Percentiles rank a stretch among this genome's conserved stretches.
These are phyloP conservation scores for Boletus sp. DNA, from an alignment of 768 basidiomycete genomes.

Conservation along the genomic window DNA sequence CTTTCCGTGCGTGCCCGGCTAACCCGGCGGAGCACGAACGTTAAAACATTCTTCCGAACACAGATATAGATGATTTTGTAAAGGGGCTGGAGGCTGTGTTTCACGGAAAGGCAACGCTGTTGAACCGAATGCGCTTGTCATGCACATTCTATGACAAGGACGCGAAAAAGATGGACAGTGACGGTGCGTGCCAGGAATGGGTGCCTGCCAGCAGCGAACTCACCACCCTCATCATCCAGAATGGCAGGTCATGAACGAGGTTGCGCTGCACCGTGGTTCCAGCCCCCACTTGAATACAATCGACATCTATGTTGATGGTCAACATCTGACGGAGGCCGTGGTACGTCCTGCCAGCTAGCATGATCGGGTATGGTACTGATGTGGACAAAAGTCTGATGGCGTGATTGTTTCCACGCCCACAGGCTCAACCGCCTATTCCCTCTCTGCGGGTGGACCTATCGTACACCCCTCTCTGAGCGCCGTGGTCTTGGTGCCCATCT, in stretches of 20 bases:
- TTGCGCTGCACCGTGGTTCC: constrained; percentile 87
- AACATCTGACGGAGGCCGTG: constrained; percentile 93
- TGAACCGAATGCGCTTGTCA: constrained; percentile 87
- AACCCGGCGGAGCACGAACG: not conserved
- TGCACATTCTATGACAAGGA: constrained; percentile 71
- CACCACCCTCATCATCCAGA: constrained; percentile 38
- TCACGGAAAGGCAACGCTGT: constrained; percentile 71
- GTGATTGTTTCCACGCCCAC: constrained; percentile 94
- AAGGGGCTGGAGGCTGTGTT: constrained; percentile 79
- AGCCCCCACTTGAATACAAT: constrained; percentile 91
- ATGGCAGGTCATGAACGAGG: constrained; percentile 98
- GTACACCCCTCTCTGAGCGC: constrained; percentile 91
- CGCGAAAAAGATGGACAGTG: constrained; percentile 52
- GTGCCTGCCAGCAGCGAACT: constrained; percentile 5
- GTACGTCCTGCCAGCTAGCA: constrained; percentile 45
- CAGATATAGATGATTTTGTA: constrained; percentile 87
- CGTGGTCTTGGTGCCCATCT: constrained; percentile 92
- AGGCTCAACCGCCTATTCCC: constrained; percentile 93
- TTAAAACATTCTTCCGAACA: constrained; percentile 4
- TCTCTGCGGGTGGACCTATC: constrained; percentile 94
- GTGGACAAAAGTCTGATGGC: constrained; percentile 71
- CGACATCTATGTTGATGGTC: constrained; percentile 90
- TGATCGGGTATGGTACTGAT: constrained; percentile 13
- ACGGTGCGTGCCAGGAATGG: constrained; percentile 43
- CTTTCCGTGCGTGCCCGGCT: constrained; percentile 68